Conservation (phyloP, 768 basidiomycete genomes). For the Termitomyces sp. region DNA sequence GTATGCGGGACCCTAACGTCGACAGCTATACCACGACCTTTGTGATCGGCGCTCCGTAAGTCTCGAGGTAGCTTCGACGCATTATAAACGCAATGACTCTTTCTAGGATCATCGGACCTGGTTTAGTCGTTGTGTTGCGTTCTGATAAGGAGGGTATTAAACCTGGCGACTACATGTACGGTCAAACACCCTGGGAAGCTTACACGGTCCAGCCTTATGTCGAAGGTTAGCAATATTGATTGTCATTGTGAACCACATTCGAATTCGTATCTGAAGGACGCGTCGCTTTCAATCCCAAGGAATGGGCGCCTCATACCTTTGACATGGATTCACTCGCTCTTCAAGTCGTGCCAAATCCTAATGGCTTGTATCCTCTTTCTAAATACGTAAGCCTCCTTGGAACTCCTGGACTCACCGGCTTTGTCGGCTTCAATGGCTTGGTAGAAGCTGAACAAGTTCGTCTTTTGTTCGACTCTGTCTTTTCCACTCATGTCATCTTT, state of each 20-base stretch:
- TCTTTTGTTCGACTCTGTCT: not conserved
- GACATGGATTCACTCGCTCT: conserved; percentile 14
- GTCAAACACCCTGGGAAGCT: conserved; percentile 16
- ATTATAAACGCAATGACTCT: not conserved
- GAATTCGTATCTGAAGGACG: conserved; percentile 7
- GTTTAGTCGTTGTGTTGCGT: conserved; percentile 28
- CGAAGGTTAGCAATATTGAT: not conserved
- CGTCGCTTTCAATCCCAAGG: conserved; percentile 3
- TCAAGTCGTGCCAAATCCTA: conserved; percentile 7
- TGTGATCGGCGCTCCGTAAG: conserved; percentile 6
- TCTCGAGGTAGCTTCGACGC: not conserved
- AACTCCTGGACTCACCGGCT: conserved; percentile 24
- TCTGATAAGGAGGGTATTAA: conserved; percentile 22
- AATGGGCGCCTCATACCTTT: conserved; percentile 11
- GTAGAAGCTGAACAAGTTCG: conserved; percentile 26
- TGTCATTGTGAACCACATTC: not conserved
- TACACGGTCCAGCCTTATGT: conserved; percentile 8
- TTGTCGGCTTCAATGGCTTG: conserved; percentile 23
- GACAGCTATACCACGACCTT: conserved; percentile 9
- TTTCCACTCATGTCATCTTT: not conserved
- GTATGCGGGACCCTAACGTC: conserved; percentile 5
- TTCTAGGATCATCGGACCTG: conserved; percentile 21
- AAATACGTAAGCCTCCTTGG: conserved; percentile 5
- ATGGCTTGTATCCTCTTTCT: not conserved
- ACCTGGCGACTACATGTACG: conserved; percentile 27